Percentiles rank a stretch among this genome's conserved stretches.
These are phyloP conservation scores for Lachnellula subtilissima DNA, from an alignment of 2,329 filamentous ascomycete species.

Conservation along the genomic window DNA sequence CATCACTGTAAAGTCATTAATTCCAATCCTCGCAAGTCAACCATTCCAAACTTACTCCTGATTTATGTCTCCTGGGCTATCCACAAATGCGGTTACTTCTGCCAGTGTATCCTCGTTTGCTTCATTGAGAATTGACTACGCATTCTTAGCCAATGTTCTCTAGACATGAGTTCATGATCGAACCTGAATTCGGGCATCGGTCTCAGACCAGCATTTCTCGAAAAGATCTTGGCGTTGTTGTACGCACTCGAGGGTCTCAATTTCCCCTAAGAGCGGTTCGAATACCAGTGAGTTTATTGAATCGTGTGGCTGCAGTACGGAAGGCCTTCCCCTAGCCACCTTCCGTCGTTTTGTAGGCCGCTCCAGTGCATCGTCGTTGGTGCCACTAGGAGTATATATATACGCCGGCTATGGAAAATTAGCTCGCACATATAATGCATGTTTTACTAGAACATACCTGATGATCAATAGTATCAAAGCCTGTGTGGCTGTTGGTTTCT, in stretches of 20 bases:
- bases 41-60: slow-evolving; percentile 14
- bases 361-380: slow-evolving; percentile 17
- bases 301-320: neutral
- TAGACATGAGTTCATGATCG: slow-evolving; percentile 29
- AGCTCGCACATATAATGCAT: neutral
- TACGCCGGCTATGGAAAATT: slow-evolving; percentile 31
- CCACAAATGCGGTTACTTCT: slow-evolving; percentile 53
- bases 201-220: slow-evolving; percentile 56
- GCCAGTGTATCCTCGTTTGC: slow-evolving; percentile 58
- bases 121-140: slow-evolving; percentile 51
- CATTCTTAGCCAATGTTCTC: neutral
- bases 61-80: slow-evolving; percentile 30
- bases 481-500: slow-evolving; percentile 21
- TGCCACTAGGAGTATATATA: slow-evolving; percentile 30
- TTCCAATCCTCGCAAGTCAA: neutral
- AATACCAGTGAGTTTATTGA: slow-evolving; percentile 34
- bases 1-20: slow-evolving; percentile 10
- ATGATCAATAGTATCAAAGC: slow-evolving; percentile 30
- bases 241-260: slow-evolving; percentile 46
- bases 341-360: slow-evolving; percentile 35
- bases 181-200: slow-evolving; percentile 61
- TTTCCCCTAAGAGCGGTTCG: slow-evolving; percentile 49
- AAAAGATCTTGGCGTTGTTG: slow-evolving; percentile 55
- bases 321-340: slow-evolving; percentile 22
- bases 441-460: slow-evolving; percentile 22